A percentile compares a stretch with the other conserved stretches of the same genome.
Conservation (phyloP, 768 basidiomycete genomes). For the Suillus plorans region DNA sequence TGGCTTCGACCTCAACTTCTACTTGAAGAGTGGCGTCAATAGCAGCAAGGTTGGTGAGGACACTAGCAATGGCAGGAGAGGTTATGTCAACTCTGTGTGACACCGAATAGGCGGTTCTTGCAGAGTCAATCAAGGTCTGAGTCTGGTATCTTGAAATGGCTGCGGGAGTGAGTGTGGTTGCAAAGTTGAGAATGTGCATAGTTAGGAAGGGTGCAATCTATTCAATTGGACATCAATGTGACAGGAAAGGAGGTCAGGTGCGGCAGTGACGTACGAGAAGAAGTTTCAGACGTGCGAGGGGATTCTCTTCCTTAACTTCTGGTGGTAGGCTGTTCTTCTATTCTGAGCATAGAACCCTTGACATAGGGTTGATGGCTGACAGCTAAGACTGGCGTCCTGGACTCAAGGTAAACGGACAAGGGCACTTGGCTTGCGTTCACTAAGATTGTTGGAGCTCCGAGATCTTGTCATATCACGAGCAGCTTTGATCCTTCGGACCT, state of each 20-base stretch:
- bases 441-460: slow-evolving; percentile 27
- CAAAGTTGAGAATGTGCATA: slow-evolving; percentile 89
- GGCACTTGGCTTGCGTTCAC: slow-evolving; percentile 30
- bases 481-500: slow-evolving; percentile 73
- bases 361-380: slow-evolving; percentile 33
- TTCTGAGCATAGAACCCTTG: slow-evolving; percentile 49
- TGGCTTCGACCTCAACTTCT: slow-evolving; percentile 1
- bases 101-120: slow-evolving; percentile 15
- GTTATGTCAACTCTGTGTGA: slow-evolving; percentile 69
- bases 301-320: slow-evolving; percentile 64
- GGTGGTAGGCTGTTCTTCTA: slow-evolving; percentile 40
- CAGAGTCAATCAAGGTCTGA: slow-evolving; percentile 14
- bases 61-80: slow-evolving; percentile 54
- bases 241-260: slow-evolving; percentile 3
- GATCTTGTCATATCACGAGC: slow-evolving; percentile 51
- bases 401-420: slow-evolving; percentile 22
- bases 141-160: slow-evolving; percentile 45
- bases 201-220: slow-evolving; percentile 89
- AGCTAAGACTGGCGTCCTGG: slow-evolving; percentile 18
- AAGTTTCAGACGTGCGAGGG: slow-evolving; percentile 85
- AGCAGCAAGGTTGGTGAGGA: slow-evolving; percentile 58
- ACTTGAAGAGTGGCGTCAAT: slow-evolving; percentile 14
- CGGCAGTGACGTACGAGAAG: slow-evolving; percentile 58
- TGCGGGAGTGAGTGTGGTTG: slow-evolving; percentile 80
- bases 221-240: slow-evolving; percentile 6